phyloP scores from a whole-genome alignment of 2,329 filamentous ascomycete species.

The Cladosporium sphaerospermum region DNA sequence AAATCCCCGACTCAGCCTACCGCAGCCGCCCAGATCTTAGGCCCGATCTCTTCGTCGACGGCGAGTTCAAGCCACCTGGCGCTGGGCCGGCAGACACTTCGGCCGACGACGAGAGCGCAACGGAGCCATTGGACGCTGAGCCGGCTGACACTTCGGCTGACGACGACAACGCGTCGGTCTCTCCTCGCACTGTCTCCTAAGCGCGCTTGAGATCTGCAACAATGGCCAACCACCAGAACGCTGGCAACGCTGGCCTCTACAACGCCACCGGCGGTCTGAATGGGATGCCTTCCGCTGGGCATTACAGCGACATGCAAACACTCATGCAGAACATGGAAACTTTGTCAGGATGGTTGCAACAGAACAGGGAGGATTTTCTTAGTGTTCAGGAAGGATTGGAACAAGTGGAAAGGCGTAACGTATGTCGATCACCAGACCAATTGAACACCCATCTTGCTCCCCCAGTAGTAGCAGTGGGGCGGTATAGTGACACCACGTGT shows the following conservation, averaged over 20 bases:
- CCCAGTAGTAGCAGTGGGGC: constrained; percentile 1
- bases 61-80: neutral
- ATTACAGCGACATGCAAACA: constrained; percentile 34
- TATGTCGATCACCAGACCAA: constrained; percentile 10
- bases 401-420: constrained; percentile 22
- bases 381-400: constrained; percentile 28
- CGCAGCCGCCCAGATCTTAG: constrained; percentile 2
- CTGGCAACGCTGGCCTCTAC: constrained; percentile 23
- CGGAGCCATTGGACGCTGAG: neutral
- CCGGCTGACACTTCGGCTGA: neutral
- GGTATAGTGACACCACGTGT: constrained; percentile 4
- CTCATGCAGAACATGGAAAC: constrained; percentile 32
- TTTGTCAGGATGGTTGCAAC: constrained; percentile 29
- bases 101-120: neutral
- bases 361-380: constrained; percentile 31
- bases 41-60: neutral
- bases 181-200: too few relatives aligned
- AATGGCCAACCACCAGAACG: constrained; percentile 25
- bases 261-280: constrained; percentile 18
- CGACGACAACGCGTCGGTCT: neutral
- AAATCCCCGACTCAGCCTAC: constrained; percentile 8
- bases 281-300: constrained; percentile 31
- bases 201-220: neutral
- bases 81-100: neutral
- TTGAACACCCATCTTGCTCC: constrained; percentile 3